These are phyloP conservation scores for Suhomyces bribrorum DNA, from an alignment of 1,139 yeast species.

Conservation along the genomic window DNA sequence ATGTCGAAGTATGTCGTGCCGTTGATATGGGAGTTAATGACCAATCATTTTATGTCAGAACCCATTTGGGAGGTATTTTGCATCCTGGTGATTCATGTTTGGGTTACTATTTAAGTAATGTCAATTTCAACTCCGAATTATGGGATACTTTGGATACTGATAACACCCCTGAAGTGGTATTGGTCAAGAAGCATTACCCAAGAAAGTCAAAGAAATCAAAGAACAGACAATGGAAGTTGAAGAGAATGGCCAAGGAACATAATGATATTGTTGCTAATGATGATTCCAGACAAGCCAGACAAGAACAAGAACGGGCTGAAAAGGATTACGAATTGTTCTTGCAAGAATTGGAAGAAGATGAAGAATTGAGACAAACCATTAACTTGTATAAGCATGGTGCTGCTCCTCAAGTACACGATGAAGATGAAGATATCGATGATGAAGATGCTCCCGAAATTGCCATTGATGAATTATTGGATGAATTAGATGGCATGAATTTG, in stretches of 20 bases:
- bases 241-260: constrained; percentile 97
- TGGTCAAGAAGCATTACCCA: constrained; percentile 88
- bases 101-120: constrained; percentile 82
- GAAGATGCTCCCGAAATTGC: constrained; percentile 77
- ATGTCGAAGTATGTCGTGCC: constrained; percentile 84
- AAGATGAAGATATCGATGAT: constrained; percentile 54
- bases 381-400: constrained; percentile 77
- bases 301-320: constrained; percentile 90
- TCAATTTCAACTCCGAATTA: constrained; percentile 82
- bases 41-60: constrained; percentile 74
- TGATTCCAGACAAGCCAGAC: constrained; percentile 78
- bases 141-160: constrained; percentile 72
- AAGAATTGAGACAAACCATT: constrained; percentile 87
- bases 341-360: constrained; percentile 96
- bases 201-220: constrained; percentile 75
- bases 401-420: constrained; percentile 36
- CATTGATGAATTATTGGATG: constrained; percentile 84
- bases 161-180: constrained; percentile 81
- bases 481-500: constrained; percentile 87
- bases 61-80: constrained; percentile 89
- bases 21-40: constrained; percentile 85
- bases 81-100: constrained; percentile 95
- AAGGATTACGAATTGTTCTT: constrained; percentile 93
- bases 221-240: constrained; percentile 91
- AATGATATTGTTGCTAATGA: constrained; percentile 79